Conservation (phyloP, 169 alveolate genomes). For the Eimeria nieschulzi region DNA sequence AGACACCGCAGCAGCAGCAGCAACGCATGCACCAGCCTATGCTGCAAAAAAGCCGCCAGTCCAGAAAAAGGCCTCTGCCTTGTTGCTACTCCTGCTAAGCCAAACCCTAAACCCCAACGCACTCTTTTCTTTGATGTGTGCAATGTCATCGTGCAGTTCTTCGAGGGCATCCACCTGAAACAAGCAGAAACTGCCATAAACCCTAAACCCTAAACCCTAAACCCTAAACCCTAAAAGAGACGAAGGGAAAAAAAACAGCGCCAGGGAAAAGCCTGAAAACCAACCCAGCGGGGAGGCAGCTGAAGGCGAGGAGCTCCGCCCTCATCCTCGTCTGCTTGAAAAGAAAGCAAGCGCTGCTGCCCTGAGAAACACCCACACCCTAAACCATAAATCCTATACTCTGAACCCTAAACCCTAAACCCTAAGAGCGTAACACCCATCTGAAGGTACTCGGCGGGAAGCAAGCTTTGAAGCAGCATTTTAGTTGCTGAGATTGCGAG, state of each 20-base stretch:
- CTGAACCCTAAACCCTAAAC: neutral
- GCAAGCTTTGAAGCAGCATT: too few species aligned
- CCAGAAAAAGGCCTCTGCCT: neutral
- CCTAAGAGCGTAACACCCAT: neutral
- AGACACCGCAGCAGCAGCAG: constrained; percentile 9
- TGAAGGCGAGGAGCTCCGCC: constrained; percentile 27
- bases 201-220: constrained; percentile 44
- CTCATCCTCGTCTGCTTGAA: constrained; percentile 70
- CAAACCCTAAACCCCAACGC: constrained; percentile 19
- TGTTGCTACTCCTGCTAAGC: neutral
- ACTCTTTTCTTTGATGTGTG: constrained; percentile 73
- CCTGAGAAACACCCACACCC: constrained; percentile 19
- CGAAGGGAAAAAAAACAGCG: too few species aligned
- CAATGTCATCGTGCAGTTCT: constrained; percentile 76
- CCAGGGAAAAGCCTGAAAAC: neutral
- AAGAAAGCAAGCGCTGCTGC: constrained; percentile 63
- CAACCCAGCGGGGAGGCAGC: constrained; percentile 73
- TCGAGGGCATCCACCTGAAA: constrained; percentile 74
- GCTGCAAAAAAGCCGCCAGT: neutral
- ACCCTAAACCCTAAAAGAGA: neutral
- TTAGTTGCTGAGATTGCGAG: too few species aligned
- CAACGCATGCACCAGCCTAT: neutral
- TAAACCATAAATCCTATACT: neutral
- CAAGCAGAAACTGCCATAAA: constrained; percentile 6
- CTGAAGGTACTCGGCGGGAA: too few species aligned